A percentile compares a stretch with the other conserved stretches of the same genome.
phyloP scores from a whole-genome alignment of 352 stramenopile genomes.

The Globisporangium acanthophoron region DNA sequence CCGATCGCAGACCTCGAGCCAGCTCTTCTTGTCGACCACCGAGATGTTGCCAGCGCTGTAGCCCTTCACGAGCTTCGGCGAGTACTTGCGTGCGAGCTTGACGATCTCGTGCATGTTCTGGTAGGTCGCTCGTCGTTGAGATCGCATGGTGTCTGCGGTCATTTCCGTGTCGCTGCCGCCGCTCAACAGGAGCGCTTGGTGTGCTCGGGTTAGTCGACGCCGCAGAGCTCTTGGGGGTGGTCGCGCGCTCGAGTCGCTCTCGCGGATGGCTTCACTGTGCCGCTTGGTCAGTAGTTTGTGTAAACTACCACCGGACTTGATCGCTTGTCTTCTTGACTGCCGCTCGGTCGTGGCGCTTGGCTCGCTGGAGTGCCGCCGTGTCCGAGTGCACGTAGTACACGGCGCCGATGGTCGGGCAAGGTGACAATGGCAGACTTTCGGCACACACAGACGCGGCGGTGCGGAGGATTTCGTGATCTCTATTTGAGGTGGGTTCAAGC shows the following conservation, averaged over 20 bases:
- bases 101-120: constrained; percentile 89
- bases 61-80: constrained; percentile 82
- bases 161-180: constrained; percentile 20
- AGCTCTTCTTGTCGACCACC: constrained; percentile 90
- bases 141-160: constrained; percentile 67
- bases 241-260: constrained; percentile 24
- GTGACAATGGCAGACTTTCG: constrained; percentile 13
- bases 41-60: constrained; percentile 88
- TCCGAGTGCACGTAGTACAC: not conserved
- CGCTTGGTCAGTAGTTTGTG: constrained; percentile 25
- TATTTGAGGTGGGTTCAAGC: constrained; percentile 17
- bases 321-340: constrained; percentile 7
- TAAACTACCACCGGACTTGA: constrained; percentile 25
- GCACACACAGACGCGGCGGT: constrained; percentile 17
- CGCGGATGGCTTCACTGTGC: constrained; percentile 45
- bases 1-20: constrained; percentile 84
- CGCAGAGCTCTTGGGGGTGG: constrained; percentile 26
- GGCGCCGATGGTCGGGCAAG: constrained; percentile 5
- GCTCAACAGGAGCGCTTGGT: not conserved
- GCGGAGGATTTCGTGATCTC: constrained; percentile 13
- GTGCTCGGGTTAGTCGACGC: constrained; percentile 32
- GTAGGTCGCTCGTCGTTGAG: constrained; percentile 71
- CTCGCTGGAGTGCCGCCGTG: not conserved
- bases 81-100: constrained; percentile 87
- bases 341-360: not conserved